A percentile compares a stretch with the other conserved stretches of the same genome.
phyloP scores from a whole-genome alignment of 768 basidiomycete genomes.

The Cystobasidiopsis lactophilus region DNA sequence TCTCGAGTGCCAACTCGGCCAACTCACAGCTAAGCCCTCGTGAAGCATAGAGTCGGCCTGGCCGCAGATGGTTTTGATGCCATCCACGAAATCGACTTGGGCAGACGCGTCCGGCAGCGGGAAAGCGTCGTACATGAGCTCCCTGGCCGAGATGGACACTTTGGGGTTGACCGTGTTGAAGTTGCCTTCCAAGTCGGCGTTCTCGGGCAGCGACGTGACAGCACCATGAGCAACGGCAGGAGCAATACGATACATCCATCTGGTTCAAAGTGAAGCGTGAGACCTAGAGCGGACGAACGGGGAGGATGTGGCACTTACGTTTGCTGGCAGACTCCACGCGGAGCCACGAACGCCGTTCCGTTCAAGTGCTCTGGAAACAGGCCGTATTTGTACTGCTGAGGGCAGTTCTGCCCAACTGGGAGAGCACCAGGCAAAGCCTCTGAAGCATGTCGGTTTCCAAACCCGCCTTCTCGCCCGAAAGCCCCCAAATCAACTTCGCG shows the following conservation, averaged over 20 bases:
- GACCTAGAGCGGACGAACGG: conserved; percentile 32
- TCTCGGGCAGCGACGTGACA: conserved; percentile 35
- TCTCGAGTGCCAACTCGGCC: no score
- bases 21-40: conserved; percentile 43
- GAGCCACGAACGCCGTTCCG: conserved; percentile 36
- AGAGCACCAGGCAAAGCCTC: conserved; percentile 31
- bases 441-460: conserved; percentile 36
- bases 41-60: conserved; percentile 41
- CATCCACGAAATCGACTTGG: conserved; percentile 35
- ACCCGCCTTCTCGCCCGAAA: no score
- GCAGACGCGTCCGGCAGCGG: conserved; percentile 29
- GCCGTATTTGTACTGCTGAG: conserved; percentile 42
- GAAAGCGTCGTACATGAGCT: conserved; percentile 45
- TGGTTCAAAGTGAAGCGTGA: background rate
- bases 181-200: conserved; percentile 40
- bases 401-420: conserved; percentile 39
- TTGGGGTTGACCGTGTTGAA: conserved; percentile 41
- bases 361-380: conserved; percentile 36
- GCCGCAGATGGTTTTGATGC: conserved; percentile 40
- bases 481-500: no score
- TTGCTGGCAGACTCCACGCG: no score
- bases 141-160: conserved; percentile 40
- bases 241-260: background rate
- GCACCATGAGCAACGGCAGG: conserved; percentile 20
- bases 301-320: no score